Evolutionary conservation across 257 asterid species (phyloP), one percentile per base, ranked within the genome.

Genomic region (Solanum commersonii): DNA sequence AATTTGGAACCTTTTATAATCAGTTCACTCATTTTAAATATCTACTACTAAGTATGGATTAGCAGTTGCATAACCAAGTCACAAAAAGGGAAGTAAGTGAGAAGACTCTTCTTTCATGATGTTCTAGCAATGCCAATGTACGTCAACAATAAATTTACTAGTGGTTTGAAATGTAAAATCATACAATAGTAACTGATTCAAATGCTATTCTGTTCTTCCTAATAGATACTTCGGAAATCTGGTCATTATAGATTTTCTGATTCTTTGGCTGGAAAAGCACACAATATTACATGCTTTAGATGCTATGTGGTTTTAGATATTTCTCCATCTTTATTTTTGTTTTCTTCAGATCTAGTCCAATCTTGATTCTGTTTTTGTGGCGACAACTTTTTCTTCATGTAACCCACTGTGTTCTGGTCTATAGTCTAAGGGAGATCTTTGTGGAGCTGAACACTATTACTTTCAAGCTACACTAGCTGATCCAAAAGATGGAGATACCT

Each of bases 391-490:
- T 22, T 38, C 38, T 85, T 15, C 1, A 34, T 18, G n/a, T 3
- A 29, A 81, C 85, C 10, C 23, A 2, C 8, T 18, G 84, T 37
- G 59, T 71, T 40, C 38, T 73, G 6, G 52, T 84, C 40, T 84
- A 76, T 94, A 95, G 99, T 88, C 93, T 23, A 93, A 93, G 56
- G 94, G 95, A 84, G 96, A 97, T 91, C 90, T 92, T 85, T 63
- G 85, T 22, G 96, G 93, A 88, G 98, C 99, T 9, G 98, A 96
- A 90, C 97, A 93, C n/a, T 91, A 88, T 78, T 93, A 92, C 87
- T 60, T 74, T 81, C 94, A 90, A 65, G 98, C 99, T 71, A 90
- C 91, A 4, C 81, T 89, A 84, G 95, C 95, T 33, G 98, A 94
- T 91, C 98, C 98, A 40, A 88, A 92, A 67, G 96, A 96, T 46